Evolutionary conservation across 106 monocot genomes (phyloP).

Genomic region (Cymbidium sinense): DNA sequence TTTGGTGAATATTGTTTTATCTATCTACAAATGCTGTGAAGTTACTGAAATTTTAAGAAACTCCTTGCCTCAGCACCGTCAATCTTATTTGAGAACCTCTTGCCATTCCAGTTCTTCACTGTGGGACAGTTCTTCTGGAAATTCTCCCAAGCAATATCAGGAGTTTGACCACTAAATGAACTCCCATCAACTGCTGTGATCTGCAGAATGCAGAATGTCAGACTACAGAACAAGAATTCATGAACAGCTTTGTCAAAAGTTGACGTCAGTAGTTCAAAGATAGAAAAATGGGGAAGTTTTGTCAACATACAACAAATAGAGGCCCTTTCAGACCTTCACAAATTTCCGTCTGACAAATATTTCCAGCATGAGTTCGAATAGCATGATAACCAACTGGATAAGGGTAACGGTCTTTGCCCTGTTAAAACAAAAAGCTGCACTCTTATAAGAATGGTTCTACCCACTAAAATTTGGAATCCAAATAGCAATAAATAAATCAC

Average conservation of each 20-base stretch:
- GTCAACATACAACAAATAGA: slow-evolving; percentile 56
- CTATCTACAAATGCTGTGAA: neutral
- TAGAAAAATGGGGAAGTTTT: neutral
- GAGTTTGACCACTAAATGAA: slow-evolving; percentile 70
- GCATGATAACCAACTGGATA: slow-evolving; percentile 86
- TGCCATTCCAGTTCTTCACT: slow-evolving; percentile 54
- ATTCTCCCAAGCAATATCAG: slow-evolving; percentile 74
- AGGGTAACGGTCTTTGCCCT: slow-evolving; percentile 91
- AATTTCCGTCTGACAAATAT: slow-evolving; percentile 65
- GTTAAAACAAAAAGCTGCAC: slow-evolving; percentile 5
- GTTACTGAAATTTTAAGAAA: neutral
- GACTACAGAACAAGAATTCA: neutral
- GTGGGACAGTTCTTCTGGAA: slow-evolving; percentile 53
- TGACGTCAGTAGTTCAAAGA: neutral
- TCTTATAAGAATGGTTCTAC: neutral
- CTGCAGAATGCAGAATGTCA: slow-evolving; percentile 22
- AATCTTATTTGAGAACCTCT: slow-evolving; percentile 60
- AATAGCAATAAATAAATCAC: neutral
- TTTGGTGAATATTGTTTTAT: neutral
- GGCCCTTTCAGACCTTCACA: slow-evolving; percentile 76
- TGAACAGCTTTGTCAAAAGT: neutral
- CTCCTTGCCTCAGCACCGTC: slow-evolving; percentile 75
- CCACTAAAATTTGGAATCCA: neutral
- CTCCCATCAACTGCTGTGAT: slow-evolving; percentile 55
- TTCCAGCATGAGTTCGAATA: slow-evolving; percentile 46